These are phyloP conservation scores for Graphilbum fragrans DNA, from an alignment of 2,329 filamentous ascomycete species.

Conservation along the genomic window DNA sequence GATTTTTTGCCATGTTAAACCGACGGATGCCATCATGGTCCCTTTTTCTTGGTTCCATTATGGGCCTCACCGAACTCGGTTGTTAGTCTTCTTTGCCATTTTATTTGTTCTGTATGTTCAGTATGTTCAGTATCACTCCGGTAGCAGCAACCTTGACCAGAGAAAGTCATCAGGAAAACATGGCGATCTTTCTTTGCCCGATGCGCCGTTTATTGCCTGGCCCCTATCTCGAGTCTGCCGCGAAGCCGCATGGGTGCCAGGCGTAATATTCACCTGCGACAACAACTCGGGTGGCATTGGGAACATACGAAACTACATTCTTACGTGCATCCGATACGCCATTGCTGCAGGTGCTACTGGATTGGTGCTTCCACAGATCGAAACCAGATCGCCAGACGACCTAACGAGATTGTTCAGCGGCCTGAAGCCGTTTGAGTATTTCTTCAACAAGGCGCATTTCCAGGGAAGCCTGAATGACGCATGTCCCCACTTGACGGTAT, in stretches of 20 bases:
- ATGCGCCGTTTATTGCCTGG: constrained; percentile 32
- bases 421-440: constrained; percentile 29
- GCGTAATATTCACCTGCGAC: constrained; percentile 33
- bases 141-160: too few relatives aligned
- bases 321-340: constrained; percentile 36
- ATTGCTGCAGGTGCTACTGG: constrained; percentile 34
- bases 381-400: constrained; percentile 26
- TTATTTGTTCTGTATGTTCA: too few relatives aligned
- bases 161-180: too few relatives aligned
- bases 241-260: constrained; percentile 27
- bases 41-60: too few relatives aligned
- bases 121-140: too few relatives aligned
- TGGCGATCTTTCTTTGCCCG: constrained; percentile 22
- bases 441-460: constrained; percentile 35
- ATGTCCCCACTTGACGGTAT: constrained; percentile 31
- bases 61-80: too few relatives aligned
- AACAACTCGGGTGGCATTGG: constrained; percentile 39
- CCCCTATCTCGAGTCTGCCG: constrained; percentile 28
- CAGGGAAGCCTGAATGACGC: constrained; percentile 19
- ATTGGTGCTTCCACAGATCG: constrained; percentile 29
- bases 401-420: constrained; percentile 27
- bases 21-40: too few relatives aligned
- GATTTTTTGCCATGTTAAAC: too few relatives aligned
- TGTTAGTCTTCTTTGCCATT: too few relatives aligned
- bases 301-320: constrained; percentile 37